Evolutionary conservation across 768 basidiomycete genomes (phyloP).

Genomic region (Rhizopogon rudus): DNA sequence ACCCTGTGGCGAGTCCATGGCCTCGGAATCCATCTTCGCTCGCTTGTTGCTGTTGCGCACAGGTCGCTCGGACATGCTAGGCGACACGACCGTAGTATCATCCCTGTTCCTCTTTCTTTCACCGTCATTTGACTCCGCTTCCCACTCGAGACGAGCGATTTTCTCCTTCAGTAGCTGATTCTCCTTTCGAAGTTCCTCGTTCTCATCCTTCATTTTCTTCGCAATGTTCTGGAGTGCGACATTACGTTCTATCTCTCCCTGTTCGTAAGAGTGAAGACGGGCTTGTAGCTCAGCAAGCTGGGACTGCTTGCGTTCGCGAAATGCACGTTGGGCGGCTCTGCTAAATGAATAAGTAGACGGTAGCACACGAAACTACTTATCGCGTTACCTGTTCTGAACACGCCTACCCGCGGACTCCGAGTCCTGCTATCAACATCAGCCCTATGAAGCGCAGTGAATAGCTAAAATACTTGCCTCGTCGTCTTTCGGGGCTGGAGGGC

Average conservation of each 20-base stretch:
- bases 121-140: slow-evolving; percentile 24
- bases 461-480: slow-evolving; percentile 41
- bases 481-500: slow-evolving; percentile 30
- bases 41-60: slow-evolving; percentile 30
- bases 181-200: slow-evolving; percentile 66
- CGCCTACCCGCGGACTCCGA: slow-evolving; percentile 59
- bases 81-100: slow-evolving; percentile 35
- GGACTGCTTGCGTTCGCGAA: slow-evolving; percentile 84
- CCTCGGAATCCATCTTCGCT: slow-evolving; percentile 24
- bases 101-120: slow-evolving; percentile 61
- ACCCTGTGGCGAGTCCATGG: slow-evolving; percentile 12
- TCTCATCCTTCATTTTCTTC: slow-evolving; percentile 84
- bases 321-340: slow-evolving; percentile 86
- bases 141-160: slow-evolving; percentile 37
- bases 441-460: neutral
- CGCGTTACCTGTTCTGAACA: slow-evolving; percentile 66
- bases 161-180: slow-evolving; percentile 56
- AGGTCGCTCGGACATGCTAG: slow-evolving; percentile 19
- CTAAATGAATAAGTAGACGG: neutral
- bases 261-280: slow-evolving; percentile 79
- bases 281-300: slow-evolving; percentile 86
- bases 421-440: slow-evolving; percentile 18
- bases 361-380: neutral
- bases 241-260: slow-evolving; percentile 87
- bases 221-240: slow-evolving; percentile 79